phyloP scores from a whole-genome alignment of 257 asterid species.

The Cinchona pubescens region DNA sequence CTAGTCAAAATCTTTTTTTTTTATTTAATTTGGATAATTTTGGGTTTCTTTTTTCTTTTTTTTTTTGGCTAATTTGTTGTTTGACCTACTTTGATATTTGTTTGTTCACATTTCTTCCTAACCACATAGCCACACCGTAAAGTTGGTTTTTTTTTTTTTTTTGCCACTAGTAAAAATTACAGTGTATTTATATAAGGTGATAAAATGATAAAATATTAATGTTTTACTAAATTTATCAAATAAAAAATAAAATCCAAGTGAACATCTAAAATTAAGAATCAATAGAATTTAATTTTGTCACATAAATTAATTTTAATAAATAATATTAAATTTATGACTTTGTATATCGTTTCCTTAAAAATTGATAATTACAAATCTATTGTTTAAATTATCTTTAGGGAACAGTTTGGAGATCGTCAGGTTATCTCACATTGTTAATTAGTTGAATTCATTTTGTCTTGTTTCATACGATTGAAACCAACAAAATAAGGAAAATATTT shows the following conservation, averaged over 20 bases:
- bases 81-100: background rate
- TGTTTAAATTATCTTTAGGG: background rate
- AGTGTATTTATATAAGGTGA: no score
- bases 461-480: constrained; percentile 4
- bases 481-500: constrained; percentile 1
- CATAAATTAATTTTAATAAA: no score
- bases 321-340: no score
- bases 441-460: constrained; percentile 11
- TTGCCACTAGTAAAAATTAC: no score
- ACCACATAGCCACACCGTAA: background rate
- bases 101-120: background rate
- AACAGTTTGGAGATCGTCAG: background rate
- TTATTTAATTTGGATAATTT: background rate
- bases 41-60: background rate
- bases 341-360: no score
- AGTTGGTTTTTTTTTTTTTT: no score
- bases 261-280: no score
- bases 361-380: background rate
- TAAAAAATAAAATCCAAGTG: no score
- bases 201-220: no score
- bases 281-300: no score
- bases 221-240: no score
- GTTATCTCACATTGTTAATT: background rate
- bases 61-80: no score
- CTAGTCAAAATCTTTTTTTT: background rate